These are phyloP conservation scores for Linaria vulgaris DNA, from an alignment of 257 asterid species.

Conservation along the genomic window DNA sequence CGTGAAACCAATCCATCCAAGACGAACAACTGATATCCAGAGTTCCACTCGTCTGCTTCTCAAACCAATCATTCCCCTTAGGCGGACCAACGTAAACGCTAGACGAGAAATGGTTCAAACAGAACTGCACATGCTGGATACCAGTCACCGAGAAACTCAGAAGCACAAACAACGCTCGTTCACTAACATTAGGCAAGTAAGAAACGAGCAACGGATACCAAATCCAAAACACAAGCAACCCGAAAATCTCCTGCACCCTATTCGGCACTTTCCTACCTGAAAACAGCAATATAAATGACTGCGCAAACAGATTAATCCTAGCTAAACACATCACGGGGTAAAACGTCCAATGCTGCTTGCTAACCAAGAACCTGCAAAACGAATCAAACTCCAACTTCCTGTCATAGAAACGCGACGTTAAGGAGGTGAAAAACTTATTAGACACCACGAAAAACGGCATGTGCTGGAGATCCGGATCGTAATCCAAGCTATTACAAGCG, in stretches of 20 bases:
- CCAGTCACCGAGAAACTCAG: conserved; percentile 62
- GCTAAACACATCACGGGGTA: conserved; percentile 88
- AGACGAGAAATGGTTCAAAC: conserved; percentile 75
- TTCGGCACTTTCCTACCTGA: conserved; percentile 53
- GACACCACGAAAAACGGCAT: conserved; percentile 79
- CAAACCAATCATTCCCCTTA: conserved; percentile 79
- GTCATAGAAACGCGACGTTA: conserved; percentile 58
- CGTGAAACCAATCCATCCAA: conserved; percentile 99
- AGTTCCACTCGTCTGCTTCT: conserved; percentile 75
- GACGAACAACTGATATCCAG: conserved; percentile 57
- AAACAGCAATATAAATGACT: conserved; percentile 50
- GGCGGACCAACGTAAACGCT: conserved; percentile 66
- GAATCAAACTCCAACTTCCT: conserved; percentile 55
- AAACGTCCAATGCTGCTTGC: conserved; percentile 76
- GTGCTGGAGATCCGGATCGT: conserved; percentile 88
- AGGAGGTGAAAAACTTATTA: conserved; percentile 56
- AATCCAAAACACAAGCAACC: conserved; percentile 68
- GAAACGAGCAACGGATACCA: conserved; percentile 88
- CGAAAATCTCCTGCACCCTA: conserved; percentile 53
- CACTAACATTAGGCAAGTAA: conserved; percentile 62
- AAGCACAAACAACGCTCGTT: conserved; percentile 50
- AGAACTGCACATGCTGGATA: conserved; percentile 79
- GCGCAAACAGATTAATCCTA: conserved; percentile 68
- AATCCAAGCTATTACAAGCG: conserved; percentile 80
- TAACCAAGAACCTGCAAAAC: conserved; percentile 54